phyloP scores from a whole-genome alignment of 768 basidiomycete genomes.

The Plicaturopsis crispa region DNA sequence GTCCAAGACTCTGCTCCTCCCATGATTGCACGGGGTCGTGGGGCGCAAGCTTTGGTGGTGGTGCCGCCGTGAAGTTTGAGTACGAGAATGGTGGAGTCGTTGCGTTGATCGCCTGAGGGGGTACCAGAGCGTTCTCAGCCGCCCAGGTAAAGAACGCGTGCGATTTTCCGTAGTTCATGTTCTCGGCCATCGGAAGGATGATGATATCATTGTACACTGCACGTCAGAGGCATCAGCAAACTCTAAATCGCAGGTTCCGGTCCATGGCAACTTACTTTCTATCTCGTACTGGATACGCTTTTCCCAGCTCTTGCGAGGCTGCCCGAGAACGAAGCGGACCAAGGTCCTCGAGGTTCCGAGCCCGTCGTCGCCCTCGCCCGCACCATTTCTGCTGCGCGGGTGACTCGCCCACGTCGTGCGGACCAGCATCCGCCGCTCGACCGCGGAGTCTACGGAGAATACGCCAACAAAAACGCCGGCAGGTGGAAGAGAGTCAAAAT shows the following conservation, averaged over 20 bases:
- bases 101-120: slow-evolving; percentile 55
- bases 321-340: slow-evolving; percentile 85
- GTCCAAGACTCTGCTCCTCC: slow-evolving; percentile 27
- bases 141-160: slow-evolving; percentile 93
- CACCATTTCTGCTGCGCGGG: slow-evolving; percentile 67
- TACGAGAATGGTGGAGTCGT: slow-evolving; percentile 55
- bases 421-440: slow-evolving; percentile 81
- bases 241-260: not conserved
- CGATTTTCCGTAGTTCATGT: slow-evolving; percentile 96
- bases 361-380: slow-evolving; percentile 60
- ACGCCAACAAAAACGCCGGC: slow-evolving; percentile 86
- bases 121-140: slow-evolving; percentile 84
- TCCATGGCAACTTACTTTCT: slow-evolving; percentile 87
- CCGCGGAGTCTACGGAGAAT: slow-evolving; percentile 79
- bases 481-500: slow-evolving; percentile 71
- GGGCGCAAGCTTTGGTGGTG: slow-evolving; percentile 57
- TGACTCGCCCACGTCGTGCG: slow-evolving; percentile 89
- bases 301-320: slow-evolving; percentile 75
- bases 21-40: slow-evolving; percentile 65
- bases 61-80: slow-evolving; percentile 44
- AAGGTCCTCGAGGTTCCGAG: slow-evolving; percentile 75
- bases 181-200: slow-evolving; percentile 78
- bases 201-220: slow-evolving; percentile 82
- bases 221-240: slow-evolving; percentile 3
- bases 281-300: slow-evolving; percentile 79